Evolutionary conservation across 2,329 filamentous ascomycete species (phyloP).

Genomic region (Ophioceras dolichostomum): DNA sequence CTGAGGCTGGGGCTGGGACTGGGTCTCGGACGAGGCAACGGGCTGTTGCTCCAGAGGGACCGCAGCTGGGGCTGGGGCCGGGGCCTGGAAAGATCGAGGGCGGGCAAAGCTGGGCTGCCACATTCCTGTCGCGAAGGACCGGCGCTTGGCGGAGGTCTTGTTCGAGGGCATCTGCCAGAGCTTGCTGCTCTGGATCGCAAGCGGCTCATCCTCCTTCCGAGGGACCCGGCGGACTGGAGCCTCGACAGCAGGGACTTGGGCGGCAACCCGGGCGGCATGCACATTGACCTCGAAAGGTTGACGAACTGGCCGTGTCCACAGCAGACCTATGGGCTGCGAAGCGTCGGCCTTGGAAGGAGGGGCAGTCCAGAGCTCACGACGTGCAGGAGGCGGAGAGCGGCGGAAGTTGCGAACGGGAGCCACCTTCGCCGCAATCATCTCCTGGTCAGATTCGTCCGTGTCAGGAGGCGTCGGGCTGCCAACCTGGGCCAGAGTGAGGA

Average conservation of each 20-base stretch:
- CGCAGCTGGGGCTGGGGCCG: neutral
- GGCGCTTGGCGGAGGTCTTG: conserved; percentile 6
- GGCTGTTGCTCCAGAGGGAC: conserved; percentile 3
- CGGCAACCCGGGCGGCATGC: neutral
- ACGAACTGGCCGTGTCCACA: too few species aligned
- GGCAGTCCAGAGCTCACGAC: conserved; percentile 1
- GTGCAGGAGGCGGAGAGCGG: too few species aligned
- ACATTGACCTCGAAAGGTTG: neutral
- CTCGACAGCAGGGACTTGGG: conserved; percentile 13
- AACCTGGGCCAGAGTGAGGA: conserved; percentile 25
- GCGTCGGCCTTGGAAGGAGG: neutral
- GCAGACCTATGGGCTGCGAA: conserved; percentile 5
- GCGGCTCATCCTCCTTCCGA: conserved; percentile 19
- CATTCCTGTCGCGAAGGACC: conserved; percentile 14
- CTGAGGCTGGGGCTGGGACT: conserved; percentile 1
- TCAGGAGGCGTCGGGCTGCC: conserved; percentile 43
- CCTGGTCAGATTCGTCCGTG: conserved; percentile 32
- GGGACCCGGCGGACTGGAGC: conserved; percentile 19
- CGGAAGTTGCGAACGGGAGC: neutral
- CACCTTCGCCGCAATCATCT: conserved; percentile 10
- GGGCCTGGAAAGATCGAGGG: conserved; percentile 7
- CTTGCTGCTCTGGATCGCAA: conserved; percentile 21
- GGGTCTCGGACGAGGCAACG: neutral
- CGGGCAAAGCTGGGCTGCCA: conserved; percentile 17
- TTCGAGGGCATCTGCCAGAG: conserved; percentile 24